phyloP scores from a whole-genome alignment of 768 basidiomycete genomes.

The Tremella fuciformis region DNA sequence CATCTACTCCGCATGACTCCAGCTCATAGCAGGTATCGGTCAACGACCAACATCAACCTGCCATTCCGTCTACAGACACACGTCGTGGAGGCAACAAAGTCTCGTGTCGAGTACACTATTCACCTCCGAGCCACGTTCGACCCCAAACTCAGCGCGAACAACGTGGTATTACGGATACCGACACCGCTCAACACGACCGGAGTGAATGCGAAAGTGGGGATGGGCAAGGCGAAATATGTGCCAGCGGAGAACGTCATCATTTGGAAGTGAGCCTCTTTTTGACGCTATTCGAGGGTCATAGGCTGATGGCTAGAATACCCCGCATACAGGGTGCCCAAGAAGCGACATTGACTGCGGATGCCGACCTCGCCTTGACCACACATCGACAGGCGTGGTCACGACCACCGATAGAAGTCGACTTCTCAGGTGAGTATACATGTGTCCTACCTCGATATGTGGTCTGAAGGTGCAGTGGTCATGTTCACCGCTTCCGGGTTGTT shows the following conservation, averaged over 20 bases:
- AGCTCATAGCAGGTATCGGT: conserved; percentile 68
- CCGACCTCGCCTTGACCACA: conserved; percentile 81
- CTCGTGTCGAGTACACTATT: conserved; percentile 84
- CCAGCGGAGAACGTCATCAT: conserved; percentile 93
- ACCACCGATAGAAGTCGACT: conserved; percentile 96
- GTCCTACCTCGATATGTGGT: neutral
- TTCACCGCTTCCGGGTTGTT: conserved; percentile 94
- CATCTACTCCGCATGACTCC: conserved; percentile 9
- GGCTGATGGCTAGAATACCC: conserved; percentile 63
- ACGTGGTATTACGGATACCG: conserved; percentile 87
- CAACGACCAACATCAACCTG: conserved; percentile 92
- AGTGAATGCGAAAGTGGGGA: conserved; percentile 85
- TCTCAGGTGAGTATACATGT: conserved; percentile 57
- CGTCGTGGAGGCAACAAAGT: conserved; percentile 87
- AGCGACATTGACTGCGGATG: conserved; percentile 76
- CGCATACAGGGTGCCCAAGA: conserved; percentile 91
- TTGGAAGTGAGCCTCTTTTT: conserved; percentile 79
- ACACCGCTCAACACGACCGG: conserved; percentile 91
- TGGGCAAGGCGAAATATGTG: conserved; percentile 95
- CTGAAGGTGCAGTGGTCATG: conserved; percentile 70
- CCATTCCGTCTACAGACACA: conserved; percentile 86
- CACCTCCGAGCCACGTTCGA: conserved; percentile 85
- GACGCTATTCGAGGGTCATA: neutral
- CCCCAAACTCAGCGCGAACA: conserved; percentile 86
- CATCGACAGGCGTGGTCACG: conserved; percentile 94